Evolutionary conservation across 2,329 filamentous ascomycete genomes (phyloP).

Genomic region (Aspergillus brasiliensis): DNA sequence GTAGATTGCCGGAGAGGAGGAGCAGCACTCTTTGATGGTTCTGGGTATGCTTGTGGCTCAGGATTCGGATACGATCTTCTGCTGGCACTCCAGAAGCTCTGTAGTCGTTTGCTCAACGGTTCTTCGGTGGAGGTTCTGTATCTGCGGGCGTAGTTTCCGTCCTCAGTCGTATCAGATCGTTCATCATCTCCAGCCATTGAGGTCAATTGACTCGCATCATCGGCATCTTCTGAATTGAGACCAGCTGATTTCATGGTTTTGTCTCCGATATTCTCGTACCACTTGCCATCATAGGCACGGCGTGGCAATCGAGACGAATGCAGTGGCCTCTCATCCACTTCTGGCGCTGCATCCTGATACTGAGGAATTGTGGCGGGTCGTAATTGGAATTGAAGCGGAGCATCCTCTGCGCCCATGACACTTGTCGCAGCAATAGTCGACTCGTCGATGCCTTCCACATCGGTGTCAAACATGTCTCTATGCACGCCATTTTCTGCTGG

Average conservation of each 20-base stretch:
- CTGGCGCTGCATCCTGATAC: slow-evolving; percentile 22
- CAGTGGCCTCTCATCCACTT: slow-evolving; percentile 15
- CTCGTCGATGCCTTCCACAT: slow-evolving; percentile 47
- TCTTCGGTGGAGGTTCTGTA: slow-evolving; percentile 31
- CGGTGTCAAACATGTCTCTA: slow-evolving; percentile 45
- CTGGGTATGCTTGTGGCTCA: slow-evolving; percentile 19
- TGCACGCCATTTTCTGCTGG: slow-evolving; percentile 20
- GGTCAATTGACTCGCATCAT: slow-evolving; percentile 33
- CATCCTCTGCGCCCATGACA: slow-evolving; percentile 38
- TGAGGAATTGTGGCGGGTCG: slow-evolving; percentile 22
- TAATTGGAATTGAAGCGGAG: slow-evolving; percentile 23
- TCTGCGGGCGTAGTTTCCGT: slow-evolving; percentile 33
- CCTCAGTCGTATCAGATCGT: slow-evolving; percentile 30
- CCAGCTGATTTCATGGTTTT: slow-evolving; percentile 38
- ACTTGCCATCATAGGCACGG: slow-evolving; percentile 32
- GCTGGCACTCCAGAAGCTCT: slow-evolving; percentile 43
- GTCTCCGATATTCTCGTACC: slow-evolving; percentile 38
- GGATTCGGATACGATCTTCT: slow-evolving; percentile 27
- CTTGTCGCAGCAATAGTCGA: slow-evolving; percentile 45
- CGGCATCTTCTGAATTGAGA: slow-evolving; percentile 39
- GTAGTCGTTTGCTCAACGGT: slow-evolving; percentile 40
- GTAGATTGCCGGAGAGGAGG: slow-evolving; percentile 14
- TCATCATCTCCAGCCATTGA: slow-evolving; percentile 36
- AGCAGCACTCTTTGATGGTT: slow-evolving; percentile 16
- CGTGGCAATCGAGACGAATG: slow-evolving; percentile 28